phyloP scores from a whole-genome alignment of 495 filamentous ascomycete species.

The Penicillium crystallinum region DNA sequence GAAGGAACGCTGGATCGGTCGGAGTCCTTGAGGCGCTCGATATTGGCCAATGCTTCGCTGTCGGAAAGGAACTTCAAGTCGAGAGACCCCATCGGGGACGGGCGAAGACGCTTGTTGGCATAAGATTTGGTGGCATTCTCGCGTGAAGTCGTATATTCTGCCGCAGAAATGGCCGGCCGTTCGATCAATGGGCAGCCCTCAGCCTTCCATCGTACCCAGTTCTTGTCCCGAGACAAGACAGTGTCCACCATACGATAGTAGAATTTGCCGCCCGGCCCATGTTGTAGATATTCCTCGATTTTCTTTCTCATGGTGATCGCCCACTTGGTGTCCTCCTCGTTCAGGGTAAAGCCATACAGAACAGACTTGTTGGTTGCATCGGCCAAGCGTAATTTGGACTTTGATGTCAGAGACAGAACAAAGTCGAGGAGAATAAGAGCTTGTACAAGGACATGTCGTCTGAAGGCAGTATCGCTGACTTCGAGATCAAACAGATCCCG shows the following conservation, averaged over 20 bases:
- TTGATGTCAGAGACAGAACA: conserved; percentile 78
- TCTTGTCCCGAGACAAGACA: conserved; percentile 89
- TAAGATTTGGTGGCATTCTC: conserved; percentile 57
- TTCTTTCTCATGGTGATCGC: conserved; percentile 61
- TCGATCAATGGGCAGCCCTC: conserved; percentile 88
- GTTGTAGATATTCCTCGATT: conserved; percentile 74
- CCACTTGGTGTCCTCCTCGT: conserved; percentile 85
- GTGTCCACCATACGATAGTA: conserved; percentile 96
- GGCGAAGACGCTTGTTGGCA: conserved; percentile 58
- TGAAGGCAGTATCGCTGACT: conserved; percentile 89
- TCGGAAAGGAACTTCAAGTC: conserved; percentile 74
- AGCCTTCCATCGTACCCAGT: conserved; percentile 97
- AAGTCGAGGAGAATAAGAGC: conserved; percentile 92
- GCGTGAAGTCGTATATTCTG: conserved; percentile 62
- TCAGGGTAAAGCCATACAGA: conserved; percentile 69
- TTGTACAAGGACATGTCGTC: conserved; percentile 90
- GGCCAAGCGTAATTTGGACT: conserved; percentile 70
- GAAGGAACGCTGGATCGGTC: conserved; percentile 50
- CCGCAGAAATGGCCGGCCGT: conserved; percentile 58
- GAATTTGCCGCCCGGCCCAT: conserved; percentile 67
- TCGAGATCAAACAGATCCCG: conserved; percentile 93
- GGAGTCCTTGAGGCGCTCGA: conserved; percentile 55
- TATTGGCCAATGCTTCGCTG: conserved; percentile 43
- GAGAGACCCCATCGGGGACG: conserved; percentile 63
- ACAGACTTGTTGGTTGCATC: conserved; percentile 80